These are phyloP conservation scores for Metschnikowia rubicola DNA, from an alignment of 805 yeast genomes.

Conservation along the genomic window DNA sequence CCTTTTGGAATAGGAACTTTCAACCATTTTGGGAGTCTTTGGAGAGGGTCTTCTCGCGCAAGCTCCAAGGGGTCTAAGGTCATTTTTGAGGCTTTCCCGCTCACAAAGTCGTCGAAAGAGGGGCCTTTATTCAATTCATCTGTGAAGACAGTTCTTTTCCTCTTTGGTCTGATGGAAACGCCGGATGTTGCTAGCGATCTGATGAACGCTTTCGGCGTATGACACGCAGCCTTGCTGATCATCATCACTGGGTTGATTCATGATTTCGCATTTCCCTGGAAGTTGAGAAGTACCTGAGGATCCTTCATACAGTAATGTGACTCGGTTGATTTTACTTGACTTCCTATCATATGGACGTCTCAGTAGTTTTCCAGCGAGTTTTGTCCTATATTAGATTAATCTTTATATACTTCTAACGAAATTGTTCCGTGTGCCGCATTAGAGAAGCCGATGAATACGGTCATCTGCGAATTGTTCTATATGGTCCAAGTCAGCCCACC, in stretches of 20 bases:
- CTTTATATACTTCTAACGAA: too few species aligned
- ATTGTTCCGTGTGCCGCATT: conserved; percentile 3
- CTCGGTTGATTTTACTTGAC: background rate
- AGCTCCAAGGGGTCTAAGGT: conserved; percentile 72
- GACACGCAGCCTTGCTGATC: background rate
- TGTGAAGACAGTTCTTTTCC: conserved; percentile 58
- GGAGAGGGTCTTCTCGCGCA: conserved; percentile 64
- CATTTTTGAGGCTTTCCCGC: conserved; percentile 71
- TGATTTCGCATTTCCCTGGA: too few species aligned
- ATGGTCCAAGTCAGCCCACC: conserved; percentile 83
- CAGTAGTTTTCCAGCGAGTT: too few species aligned
- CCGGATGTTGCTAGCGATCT: conserved; percentile 15
- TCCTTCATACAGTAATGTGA: conserved; percentile 1
- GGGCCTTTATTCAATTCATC: conserved; percentile 82
- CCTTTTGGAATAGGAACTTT: conserved; percentile 98
- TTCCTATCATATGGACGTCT: background rate
- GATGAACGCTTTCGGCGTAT: background rate
- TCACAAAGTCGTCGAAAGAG: conserved; percentile 84
- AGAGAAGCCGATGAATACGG: conserved; percentile 49
- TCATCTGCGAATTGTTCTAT: conserved; percentile 48
- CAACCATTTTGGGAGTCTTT: conserved; percentile 87
- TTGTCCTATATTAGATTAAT: too few species aligned
- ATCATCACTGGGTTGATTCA: too few species aligned
- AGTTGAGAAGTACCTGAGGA: too few species aligned
- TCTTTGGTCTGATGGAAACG: conserved; percentile 28